These are phyloP conservation scores for Chytridium lagenaria DNA, from an alignment of 371 early-diverging fungal genomes.

Conservation along the genomic window DNA sequence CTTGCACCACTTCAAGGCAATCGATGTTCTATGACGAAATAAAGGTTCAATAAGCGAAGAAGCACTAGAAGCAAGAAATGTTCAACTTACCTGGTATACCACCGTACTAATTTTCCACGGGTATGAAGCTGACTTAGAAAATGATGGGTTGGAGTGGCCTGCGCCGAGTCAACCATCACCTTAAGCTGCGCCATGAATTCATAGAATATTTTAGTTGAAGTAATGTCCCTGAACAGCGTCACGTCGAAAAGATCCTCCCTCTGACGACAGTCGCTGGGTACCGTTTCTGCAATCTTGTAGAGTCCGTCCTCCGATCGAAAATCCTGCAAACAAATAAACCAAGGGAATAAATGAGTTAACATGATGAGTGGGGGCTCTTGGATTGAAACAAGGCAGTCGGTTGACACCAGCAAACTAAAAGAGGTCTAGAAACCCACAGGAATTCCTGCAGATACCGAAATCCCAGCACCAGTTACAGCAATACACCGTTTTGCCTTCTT, in stretches of 20 bases:
- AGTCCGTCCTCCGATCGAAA: conserved; percentile 56
- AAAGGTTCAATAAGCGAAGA: background rate
- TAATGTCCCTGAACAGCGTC: conserved; percentile 76
- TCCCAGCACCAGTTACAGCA: conserved; percentile 59
- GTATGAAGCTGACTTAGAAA: conserved; percentile 81
- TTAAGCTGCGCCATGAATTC: conserved; percentile 94
- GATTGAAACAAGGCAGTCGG: background rate
- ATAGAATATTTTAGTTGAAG: conserved; percentile 84
- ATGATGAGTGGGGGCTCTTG: background rate
- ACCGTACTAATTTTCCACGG: conserved; percentile 77
- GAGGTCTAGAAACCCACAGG: conserved; percentile 49
- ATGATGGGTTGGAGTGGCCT: conserved; percentile 85
- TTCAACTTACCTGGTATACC: conserved; percentile 82
- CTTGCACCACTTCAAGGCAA: conserved; percentile 75
- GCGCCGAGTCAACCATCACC: conserved; percentile 68
- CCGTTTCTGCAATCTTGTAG: conserved; percentile 69
- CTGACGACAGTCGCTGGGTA: conserved; percentile 75
- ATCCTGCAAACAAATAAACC: conserved; percentile 41
- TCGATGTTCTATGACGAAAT: conserved; percentile 78
- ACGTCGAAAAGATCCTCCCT: conserved; percentile 97
- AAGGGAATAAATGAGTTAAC: background rate
- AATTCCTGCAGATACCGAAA: conserved; percentile 57
- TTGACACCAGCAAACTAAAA: background rate
- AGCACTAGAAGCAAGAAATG: background rate
- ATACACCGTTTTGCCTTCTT: conserved; percentile 46